Conservation (phyloP, 257 asterid species). For the Thymus quinquecostatus region DNA sequence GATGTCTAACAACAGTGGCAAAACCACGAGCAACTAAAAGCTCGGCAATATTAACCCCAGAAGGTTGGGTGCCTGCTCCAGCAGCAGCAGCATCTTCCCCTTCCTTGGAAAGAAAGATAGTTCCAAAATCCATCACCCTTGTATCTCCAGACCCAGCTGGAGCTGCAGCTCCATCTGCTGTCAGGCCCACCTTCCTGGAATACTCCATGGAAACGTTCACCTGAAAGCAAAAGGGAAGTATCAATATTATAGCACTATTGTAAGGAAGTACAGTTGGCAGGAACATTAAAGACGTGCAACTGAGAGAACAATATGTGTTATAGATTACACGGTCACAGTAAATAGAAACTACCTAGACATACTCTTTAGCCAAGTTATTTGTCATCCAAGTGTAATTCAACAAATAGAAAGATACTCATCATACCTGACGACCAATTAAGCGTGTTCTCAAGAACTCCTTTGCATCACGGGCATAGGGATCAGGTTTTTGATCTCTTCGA, state of each 20-base stretch:
- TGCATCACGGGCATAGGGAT: constrained; percentile 95
- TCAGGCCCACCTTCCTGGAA: constrained; percentile 74
- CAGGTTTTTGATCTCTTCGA: constrained; percentile 91
- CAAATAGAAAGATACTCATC: constrained; percentile 19
- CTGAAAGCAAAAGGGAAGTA: constrained; percentile 40
- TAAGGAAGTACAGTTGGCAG: too few species aligned
- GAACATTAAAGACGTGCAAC: background rate
- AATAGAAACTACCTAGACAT: too few species aligned
- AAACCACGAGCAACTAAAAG: constrained; percentile 89
- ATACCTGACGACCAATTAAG: constrained; percentile 85
- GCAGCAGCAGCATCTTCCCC: constrained; percentile 63
- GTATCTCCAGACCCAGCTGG: constrained; percentile 59
- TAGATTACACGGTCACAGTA: too few species aligned
- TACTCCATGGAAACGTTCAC: constrained; percentile 97
- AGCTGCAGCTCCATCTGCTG: constrained; percentile 76
- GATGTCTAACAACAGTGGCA: constrained; percentile 91
- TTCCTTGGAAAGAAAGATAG: constrained; percentile 81
- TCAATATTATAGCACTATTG: constrained; percentile 21
- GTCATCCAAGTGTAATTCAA: too few species aligned
- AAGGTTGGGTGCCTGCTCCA: constrained; percentile 55
- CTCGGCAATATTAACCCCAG: constrained; percentile 81
- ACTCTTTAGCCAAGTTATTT: too few species aligned
- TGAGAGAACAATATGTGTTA: too few species aligned
- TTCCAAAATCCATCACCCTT: constrained; percentile 93
- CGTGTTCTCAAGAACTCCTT: constrained; percentile 95